These are phyloP conservation scores for Rhizopogon vinicolor DNA, from an alignment of 768 basidiomycete genomes.

Conservation along the genomic window DNA sequence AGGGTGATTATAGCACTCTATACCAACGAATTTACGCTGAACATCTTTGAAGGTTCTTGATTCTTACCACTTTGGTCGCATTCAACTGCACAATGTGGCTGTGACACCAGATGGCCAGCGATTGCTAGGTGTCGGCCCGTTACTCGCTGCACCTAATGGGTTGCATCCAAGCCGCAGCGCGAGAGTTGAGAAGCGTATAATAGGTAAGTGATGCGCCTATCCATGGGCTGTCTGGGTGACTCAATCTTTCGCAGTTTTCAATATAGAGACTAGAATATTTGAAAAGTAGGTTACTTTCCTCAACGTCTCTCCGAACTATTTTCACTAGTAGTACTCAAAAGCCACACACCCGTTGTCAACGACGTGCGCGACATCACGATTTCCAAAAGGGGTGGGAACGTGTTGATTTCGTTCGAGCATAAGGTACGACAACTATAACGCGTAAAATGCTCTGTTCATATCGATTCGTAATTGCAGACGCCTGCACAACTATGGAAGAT, in stretches of 20 bases:
- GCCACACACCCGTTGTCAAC: constrained; percentile 51
- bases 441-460: neutral
- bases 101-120: constrained; percentile 43
- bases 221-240: constrained; percentile 1
- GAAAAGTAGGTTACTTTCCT: constrained; percentile 35
- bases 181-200: constrained; percentile 48
- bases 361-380: constrained; percentile 51
- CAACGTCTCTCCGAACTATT: neutral
- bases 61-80: constrained; percentile 38
- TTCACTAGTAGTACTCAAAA: constrained; percentile 18
- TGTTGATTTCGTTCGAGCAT: constrained; percentile 43
- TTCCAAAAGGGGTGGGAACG: constrained; percentile 38
- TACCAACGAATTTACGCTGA: neutral
- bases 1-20: constrained; percentile 18
- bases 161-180: constrained; percentile 44
- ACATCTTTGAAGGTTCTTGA: constrained; percentile 28
- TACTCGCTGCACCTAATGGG: constrained; percentile 37
- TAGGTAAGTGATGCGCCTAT: constrained; percentile 30
- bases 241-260: constrained; percentile 35
- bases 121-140: constrained; percentile 45
- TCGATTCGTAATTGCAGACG: constrained; percentile 34
- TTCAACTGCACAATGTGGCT: constrained; percentile 45
- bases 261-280: constrained; percentile 36
- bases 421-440: constrained; percentile 24
- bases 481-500: constrained; percentile 79